phyloP scores from a whole-genome alignment of 306 rosid species.

The Neltuma alba region DNA sequence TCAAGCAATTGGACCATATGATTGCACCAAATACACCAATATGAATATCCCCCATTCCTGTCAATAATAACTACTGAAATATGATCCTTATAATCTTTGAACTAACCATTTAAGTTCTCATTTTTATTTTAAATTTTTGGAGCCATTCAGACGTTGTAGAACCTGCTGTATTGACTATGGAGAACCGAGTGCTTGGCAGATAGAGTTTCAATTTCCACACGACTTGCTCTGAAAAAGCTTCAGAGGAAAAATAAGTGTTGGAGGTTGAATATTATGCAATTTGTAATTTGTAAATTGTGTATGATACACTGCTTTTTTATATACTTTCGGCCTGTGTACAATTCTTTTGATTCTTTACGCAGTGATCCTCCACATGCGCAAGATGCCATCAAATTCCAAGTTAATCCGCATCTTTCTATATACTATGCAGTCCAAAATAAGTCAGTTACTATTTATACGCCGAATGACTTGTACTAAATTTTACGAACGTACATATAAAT shows the following conservation, averaged over 20 bases:
- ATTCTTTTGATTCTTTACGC: background rate
- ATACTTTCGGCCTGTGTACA: background rate
- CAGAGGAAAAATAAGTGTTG: conserved; percentile 15
- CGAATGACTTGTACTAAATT: background rate
- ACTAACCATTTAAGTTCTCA: conserved; percentile 34
- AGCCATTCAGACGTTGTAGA: conserved; percentile 17
- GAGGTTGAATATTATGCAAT: conserved; percentile 13
- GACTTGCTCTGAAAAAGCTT: conserved; percentile 16
- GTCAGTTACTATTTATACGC: background rate
- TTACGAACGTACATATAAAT: background rate
- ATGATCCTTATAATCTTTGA: conserved; percentile 13
- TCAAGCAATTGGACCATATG: conserved; percentile 83
- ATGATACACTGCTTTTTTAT: background rate
- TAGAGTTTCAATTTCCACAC: conserved; percentile 17
- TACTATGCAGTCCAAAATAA: no score
- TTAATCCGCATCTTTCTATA: background rate
- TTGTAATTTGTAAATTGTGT: conserved; percentile 40
- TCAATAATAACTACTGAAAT: conserved; percentile 35
- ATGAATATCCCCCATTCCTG: conserved; percentile 42
- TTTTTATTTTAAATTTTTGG: background rate
- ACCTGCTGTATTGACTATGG: conserved; percentile 24
- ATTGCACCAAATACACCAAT: conserved; percentile 72
- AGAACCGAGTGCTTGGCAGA: conserved; percentile 18
- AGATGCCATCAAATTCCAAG: background rate
- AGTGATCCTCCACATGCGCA: background rate